phyloP scores from a whole-genome alignment of 1,139 yeast species.

The Lodderomyces parapsilosis region DNA sequence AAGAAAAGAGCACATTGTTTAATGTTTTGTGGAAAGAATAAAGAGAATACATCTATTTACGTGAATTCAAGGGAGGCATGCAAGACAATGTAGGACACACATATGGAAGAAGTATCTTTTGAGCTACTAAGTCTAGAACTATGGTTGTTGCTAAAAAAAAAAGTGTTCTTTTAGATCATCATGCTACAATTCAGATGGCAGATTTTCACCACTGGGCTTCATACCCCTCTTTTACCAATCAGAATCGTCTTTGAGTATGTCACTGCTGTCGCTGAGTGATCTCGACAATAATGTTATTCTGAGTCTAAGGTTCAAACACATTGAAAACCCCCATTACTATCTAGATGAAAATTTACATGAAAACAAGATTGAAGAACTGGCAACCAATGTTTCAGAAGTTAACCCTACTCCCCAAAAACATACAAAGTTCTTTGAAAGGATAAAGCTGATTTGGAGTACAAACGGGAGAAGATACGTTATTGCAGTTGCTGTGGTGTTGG shows the following conservation, averaged over 20 bases:
- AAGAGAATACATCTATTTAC: too few relatives aligned
- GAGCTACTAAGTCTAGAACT: not conserved
- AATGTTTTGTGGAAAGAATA: conserved; percentile 2
- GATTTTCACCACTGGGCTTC: too few relatives aligned
- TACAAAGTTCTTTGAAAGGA: not conserved
- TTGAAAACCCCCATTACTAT: conserved; percentile 12
- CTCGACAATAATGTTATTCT: not conserved
- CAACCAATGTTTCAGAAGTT: not conserved
- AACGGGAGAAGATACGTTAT: conserved; percentile 5
- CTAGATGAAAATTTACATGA: conserved; percentile 8
- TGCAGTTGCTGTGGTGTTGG: conserved; percentile 6
- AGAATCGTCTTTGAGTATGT: too few relatives aligned
- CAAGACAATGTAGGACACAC: not conserved
- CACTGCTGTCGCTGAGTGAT: not conserved
- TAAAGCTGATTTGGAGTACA: not conserved
- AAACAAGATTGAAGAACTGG: conserved; percentile 1
- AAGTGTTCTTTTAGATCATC: too few relatives aligned
- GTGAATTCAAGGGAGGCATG: too few relatives aligned
- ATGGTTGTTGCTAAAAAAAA: not conserved
- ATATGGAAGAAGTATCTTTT: not conserved
- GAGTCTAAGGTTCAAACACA: conserved; percentile 7
- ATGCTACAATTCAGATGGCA: too few relatives aligned
- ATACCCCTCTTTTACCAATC: not conserved
- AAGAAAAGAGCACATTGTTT: too few relatives aligned
- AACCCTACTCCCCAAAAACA: not conserved